These are phyloP conservation scores for Bidens hawaiensis DNA, from an alignment of 140 eudicot species.

Conservation along the genomic window DNA sequence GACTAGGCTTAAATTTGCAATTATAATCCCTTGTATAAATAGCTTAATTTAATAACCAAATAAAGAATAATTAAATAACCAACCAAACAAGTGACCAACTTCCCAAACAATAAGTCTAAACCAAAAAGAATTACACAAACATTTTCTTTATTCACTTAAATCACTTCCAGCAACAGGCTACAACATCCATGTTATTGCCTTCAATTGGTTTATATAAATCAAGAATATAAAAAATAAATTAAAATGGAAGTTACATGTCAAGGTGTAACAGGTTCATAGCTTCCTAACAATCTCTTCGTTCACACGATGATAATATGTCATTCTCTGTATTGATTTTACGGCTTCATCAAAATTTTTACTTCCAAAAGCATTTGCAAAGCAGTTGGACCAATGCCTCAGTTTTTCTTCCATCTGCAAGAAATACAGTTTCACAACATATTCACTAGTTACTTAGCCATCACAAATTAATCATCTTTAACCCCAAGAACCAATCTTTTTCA, in stretches of 20 bases:
- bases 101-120: not conserved
- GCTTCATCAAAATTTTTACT: conserved; percentile 57
- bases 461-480: not conserved
- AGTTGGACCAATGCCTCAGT: conserved; percentile 46
- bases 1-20: too few species aligned
- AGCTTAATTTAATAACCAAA: too few species aligned
- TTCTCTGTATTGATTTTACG: conserved; percentile 60
- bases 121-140: not conserved
- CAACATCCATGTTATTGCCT: conserved; percentile 17
- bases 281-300: conserved; percentile 74
- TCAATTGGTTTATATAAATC: conserved; percentile 5
- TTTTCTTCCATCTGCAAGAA: conserved; percentile 63
- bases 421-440: not conserved
- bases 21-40: too few species aligned
- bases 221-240: not conserved
- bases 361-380: conserved; percentile 57
- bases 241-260: not conserved
- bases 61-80: too few species aligned
- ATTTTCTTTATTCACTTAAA: conserved; percentile 20
- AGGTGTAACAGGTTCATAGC: conserved; percentile 32
- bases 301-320: conserved; percentile 79
- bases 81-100: not conserved
- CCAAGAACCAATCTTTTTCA: not conserved
- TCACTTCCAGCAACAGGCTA: conserved; percentile 3
- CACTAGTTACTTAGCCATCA: not conserved